These are phyloP conservation scores for Barbatosphaeria neglecta DNA, from an alignment of 495 filamentous ascomycete species.

Conservation along the genomic window DNA sequence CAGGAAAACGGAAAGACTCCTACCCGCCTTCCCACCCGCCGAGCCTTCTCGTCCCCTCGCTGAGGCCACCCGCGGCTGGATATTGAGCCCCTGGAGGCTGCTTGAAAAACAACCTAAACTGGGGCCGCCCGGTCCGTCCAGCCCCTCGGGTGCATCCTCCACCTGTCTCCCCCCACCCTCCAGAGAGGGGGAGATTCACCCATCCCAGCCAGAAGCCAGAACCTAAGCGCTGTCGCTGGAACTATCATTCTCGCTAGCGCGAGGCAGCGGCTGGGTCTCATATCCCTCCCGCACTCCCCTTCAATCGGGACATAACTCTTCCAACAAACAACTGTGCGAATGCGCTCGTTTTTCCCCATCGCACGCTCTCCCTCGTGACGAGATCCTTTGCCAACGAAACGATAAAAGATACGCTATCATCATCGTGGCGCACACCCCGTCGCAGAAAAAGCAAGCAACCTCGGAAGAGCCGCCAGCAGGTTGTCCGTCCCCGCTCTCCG, in stretches of 20 bases:
- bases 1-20: too few species aligned
- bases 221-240: slow-evolving; percentile 1
- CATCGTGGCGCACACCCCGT: too few species aligned
- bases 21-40: too few species aligned
- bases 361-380: neutral
- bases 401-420: too few species aligned
- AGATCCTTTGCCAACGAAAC: too few species aligned
- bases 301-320: neutral
- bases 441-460: too few species aligned
- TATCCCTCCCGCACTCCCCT: neutral
- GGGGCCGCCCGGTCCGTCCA: neutral
- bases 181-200: too few species aligned
- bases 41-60: neutral
- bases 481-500: too few species aligned
- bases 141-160: neutral
- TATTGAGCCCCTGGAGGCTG: neutral
- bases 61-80: neutral
- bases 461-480: too few species aligned
- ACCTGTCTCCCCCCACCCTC: neutral
- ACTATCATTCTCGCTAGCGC: neutral
- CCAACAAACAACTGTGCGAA: neutral
- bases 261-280: neutral
- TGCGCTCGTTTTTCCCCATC: neutral
- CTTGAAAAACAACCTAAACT: neutral
- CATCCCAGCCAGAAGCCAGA: neutral